Evolutionary conservation across 192 early-diverging fungal species (phyloP), one percentile per base, ranked within the genome.

Genomic region (Backusella circina): DNA sequence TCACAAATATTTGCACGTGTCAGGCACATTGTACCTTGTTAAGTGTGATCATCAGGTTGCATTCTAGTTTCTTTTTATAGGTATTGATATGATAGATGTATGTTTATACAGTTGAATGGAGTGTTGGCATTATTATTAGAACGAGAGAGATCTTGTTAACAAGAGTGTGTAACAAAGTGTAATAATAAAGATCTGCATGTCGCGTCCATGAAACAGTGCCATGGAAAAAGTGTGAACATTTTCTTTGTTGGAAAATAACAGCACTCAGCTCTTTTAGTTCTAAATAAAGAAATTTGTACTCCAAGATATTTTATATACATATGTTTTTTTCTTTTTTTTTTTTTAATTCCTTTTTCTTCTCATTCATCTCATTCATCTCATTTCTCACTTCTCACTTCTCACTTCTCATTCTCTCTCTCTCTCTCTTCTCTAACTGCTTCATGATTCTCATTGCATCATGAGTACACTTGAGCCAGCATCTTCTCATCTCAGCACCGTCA

Each of bases 371-470:
- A 57, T 26, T 57, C 54, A n/a, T n/a, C n/a, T n/a, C n/a, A n/a
- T 57, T 23, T 26, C 21, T 57, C 50, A 51, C n/a, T 51, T 51
- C 9, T 28, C 54, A 61, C 26, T 61, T 10, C 10, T 23, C 21
- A n/a, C 10, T 35, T 35, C 4, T 57, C 12, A 26, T 28, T 61
- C 54, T 61, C 23, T 12, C 26, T 61, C 9, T 28, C 23, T 61
- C 4, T 13, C 13, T 61, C 23, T 61, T 61, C 26, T 61, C 13
- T 61, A 3, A 26, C 26, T 61, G 54, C 23, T 61, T 61, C 18
- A 61, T 61, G 54, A 61, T 61, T 28, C 54, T 61, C 54, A 26
- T 28, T 61, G 54, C 54, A 61, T 61, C 54, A 61, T 61, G 54
- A 61, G 54, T 61, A 61, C 54, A 12, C 54, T 61, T 61, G 26